Conservation (phyloP, 768 basidiomycete genomes). For the Lactarius sp. region DNA sequence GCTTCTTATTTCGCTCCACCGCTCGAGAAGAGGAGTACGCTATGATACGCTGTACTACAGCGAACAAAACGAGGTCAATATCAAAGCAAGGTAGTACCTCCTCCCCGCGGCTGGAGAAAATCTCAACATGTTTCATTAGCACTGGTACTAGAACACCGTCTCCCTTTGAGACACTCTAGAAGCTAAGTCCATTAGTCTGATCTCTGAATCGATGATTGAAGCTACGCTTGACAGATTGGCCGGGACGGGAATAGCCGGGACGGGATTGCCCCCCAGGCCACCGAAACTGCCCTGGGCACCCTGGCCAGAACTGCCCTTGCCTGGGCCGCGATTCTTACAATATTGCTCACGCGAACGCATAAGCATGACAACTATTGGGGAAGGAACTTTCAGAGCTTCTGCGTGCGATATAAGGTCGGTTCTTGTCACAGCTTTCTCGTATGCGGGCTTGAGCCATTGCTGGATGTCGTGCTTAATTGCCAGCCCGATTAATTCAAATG, state of each 20-base stretch:
- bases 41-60: too few relatives aligned
- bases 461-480: conserved; percentile 24
- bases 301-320: too few relatives aligned
- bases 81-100: too few relatives aligned
- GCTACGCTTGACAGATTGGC: background rate
- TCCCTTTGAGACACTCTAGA: background rate
- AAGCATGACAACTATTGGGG: conserved; percentile 13
- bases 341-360: conserved; percentile 17
- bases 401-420: background rate
- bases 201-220: background rate
- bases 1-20: too few relatives aligned
- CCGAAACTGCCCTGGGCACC: too few relatives aligned
- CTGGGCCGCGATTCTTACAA: background rate
- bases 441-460: conserved; percentile 26
- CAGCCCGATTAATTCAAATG: conserved; percentile 23
- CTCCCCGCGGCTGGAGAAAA: too few relatives aligned
- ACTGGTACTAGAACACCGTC: background rate
- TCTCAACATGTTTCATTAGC: too few relatives aligned
- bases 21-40: too few relatives aligned
- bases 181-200: conserved; percentile 1
- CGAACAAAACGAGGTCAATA: too few relatives aligned
- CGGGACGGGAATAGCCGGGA: too few relatives aligned
- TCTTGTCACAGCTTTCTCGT: conserved; percentile 15
- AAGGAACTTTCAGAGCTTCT: conserved; percentile 8
- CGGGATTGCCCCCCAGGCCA: too few relatives aligned